Percentiles rank a stretch among this genome's conserved stretches.
Evolutionary conservation across 768 basidiomycete genomes (phyloP).

Genomic region (Tricholoma sp.): DNA sequence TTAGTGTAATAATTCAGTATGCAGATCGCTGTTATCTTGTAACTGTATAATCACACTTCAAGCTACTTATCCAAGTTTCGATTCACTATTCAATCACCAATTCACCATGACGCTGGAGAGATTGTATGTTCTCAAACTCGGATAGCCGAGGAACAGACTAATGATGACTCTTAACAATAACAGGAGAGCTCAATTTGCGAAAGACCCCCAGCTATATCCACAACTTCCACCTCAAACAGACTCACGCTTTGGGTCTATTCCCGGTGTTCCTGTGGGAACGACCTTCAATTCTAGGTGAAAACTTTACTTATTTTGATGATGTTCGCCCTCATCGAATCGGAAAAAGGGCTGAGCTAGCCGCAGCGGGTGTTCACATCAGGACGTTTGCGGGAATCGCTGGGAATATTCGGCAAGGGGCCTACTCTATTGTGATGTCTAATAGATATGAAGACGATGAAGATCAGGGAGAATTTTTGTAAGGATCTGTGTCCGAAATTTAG

Average conservation of each 20-base stretch:
- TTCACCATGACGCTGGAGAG: not conserved
- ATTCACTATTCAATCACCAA: too few species aligned
- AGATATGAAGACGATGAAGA: constrained; percentile 39
- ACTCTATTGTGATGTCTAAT: constrained; percentile 34
- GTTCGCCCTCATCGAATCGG: not conserved
- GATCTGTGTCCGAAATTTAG: not conserved
- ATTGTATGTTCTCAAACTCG: not conserved
- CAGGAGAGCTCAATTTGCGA: not conserved
- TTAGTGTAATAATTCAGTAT: too few species aligned
- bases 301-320: not conserved
- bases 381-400: constrained; percentile 32
- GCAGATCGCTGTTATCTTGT: too few species aligned
- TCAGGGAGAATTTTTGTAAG: constrained; percentile 33
- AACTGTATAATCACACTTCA: too few species aligned
- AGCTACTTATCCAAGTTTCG: too few species aligned
- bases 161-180: not conserved
- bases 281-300: not conserved
- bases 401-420: constrained; percentile 25
- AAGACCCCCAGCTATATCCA: not conserved
- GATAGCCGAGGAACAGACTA: not conserved
- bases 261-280: not conserved
- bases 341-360: not conserved
- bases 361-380: constrained; percentile 20
- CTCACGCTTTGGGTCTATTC: not conserved
- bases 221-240: not conserved